Evolutionary conservation across 768 basidiomycete species (phyloP).

Genomic region (Kwoniella europaea): DNA sequence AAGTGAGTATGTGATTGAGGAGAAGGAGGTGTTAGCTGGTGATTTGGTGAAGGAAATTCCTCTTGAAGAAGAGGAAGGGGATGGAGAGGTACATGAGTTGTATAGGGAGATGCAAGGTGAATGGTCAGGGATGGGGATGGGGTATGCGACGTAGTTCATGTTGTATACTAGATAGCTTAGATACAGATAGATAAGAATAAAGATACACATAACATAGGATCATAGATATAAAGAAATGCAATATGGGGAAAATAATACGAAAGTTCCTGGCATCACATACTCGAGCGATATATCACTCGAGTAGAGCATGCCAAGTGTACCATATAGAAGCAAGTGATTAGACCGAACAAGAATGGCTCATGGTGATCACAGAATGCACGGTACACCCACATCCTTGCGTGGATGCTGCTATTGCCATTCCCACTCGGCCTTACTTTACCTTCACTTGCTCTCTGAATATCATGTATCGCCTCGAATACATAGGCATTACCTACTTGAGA

Average conservation of each 20-base stretch:
- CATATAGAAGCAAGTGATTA: too few relatives aligned
- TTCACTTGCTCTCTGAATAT: too few relatives aligned
- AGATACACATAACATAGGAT: neutral
- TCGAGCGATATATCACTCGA: too few relatives aligned
- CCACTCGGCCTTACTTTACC: too few relatives aligned
- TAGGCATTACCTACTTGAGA: neutral
- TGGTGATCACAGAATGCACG: too few relatives aligned
- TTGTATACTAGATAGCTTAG: neutral
- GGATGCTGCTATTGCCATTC: too few relatives aligned
- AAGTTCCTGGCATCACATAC: too few relatives aligned
- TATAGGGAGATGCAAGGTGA: neutral
- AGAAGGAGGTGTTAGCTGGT: slow-evolving; percentile 11
- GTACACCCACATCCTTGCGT: too few relatives aligned
- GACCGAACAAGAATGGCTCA: too few relatives aligned
- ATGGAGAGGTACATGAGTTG: neutral
- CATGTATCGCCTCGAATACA: neutral
- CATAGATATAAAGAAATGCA: neutral
- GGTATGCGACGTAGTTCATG: neutral
- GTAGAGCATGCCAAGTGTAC: too few relatives aligned
- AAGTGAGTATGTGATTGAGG: slow-evolving; percentile 18
- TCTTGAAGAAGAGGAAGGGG: neutral
- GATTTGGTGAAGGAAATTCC: neutral
- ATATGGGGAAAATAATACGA: too few relatives aligned
- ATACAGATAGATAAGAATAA: neutral
- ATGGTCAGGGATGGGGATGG: neutral